Evolutionary conservation across 176 grass and related monocot genomes (phyloP).

Genomic region (Oryza brachyantha): DNA sequence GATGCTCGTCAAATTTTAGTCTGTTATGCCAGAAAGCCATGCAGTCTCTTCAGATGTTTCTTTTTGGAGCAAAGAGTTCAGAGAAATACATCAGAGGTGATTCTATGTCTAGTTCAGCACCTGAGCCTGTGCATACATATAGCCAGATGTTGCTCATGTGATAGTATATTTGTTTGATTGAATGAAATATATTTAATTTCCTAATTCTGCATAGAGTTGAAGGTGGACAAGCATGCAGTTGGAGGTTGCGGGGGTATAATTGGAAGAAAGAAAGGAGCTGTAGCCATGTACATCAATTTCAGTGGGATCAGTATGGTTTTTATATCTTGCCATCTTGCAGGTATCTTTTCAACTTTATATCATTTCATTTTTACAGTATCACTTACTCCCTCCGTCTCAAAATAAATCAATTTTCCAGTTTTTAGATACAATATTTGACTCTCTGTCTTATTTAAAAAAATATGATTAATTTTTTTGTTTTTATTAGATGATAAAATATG

Average conservation of each 20-base stretch:
- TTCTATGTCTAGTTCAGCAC: background rate
- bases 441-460: too few relatives aligned
- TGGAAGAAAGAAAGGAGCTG: conserved; percentile 76
- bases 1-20: conserved; percentile 22
- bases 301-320: conserved; percentile 60
- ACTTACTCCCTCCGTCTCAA: too few relatives aligned
- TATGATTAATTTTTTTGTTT: too few relatives aligned
- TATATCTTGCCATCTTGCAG: conserved; percentile 72
- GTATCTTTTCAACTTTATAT: background rate
- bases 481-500: too few relatives aligned
- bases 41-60: conserved; percentile 65
- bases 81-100: conserved; percentile 47
- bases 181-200: background rate
- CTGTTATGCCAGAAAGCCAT: conserved; percentile 51
- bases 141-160: background rate
- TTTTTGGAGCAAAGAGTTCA: conserved; percentile 53
- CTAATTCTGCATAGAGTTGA: conserved; percentile 39
- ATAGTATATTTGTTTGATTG: background rate
- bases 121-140: background rate
- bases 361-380: background rate
- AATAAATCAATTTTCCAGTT: too few relatives aligned
- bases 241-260: conserved; percentile 54
- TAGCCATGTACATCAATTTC: conserved; percentile 59
- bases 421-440: too few relatives aligned
- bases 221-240: conserved; percentile 46